Evolutionary conservation across 1,284 basidiomycete species (phyloP).

Genomic region (Xerocomus nothofagi): DNA sequence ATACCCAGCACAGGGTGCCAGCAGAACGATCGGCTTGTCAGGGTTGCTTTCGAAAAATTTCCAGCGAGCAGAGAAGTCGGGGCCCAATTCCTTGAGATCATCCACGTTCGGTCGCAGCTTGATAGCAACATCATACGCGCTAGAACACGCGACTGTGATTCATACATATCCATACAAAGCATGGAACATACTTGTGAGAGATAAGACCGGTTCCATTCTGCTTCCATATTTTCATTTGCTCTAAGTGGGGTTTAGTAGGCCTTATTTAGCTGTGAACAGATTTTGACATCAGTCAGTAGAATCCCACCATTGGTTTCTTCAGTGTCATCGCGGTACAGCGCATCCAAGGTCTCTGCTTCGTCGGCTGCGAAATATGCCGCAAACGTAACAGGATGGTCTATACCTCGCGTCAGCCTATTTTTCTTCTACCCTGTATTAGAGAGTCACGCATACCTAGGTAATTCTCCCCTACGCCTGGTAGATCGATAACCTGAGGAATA

Average conservation of each 20-base stretch:
- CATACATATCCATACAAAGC: background rate
- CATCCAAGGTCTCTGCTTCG: constrained; percentile 45
- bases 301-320: constrained; percentile 39
- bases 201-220: constrained; percentile 46
- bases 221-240: constrained; percentile 43
- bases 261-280: background rate
- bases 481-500: constrained; percentile 40
- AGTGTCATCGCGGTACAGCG: constrained; percentile 39
- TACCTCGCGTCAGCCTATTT: background rate
- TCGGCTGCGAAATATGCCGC: constrained; percentile 41
- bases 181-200: constrained; percentile 44
- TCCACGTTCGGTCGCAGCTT: constrained; percentile 47
- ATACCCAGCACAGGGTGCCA: constrained; percentile 37
- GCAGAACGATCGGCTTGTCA: constrained; percentile 49
- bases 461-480: constrained; percentile 55
- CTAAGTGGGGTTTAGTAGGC: constrained; percentile 26
- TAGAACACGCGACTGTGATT: constrained; percentile 15
- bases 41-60: constrained; percentile 44
- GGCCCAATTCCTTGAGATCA: constrained; percentile 46
- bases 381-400: constrained; percentile 48
- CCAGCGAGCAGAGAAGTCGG: constrained; percentile 46
- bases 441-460: constrained; percentile 43
- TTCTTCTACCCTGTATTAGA: background rate
- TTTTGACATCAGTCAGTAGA: background rate
- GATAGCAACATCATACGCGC: constrained; percentile 45